Conservation (phyloP, 2,329 filamentous ascomycete genomes). For the Anisogramma anomala region DNA sequence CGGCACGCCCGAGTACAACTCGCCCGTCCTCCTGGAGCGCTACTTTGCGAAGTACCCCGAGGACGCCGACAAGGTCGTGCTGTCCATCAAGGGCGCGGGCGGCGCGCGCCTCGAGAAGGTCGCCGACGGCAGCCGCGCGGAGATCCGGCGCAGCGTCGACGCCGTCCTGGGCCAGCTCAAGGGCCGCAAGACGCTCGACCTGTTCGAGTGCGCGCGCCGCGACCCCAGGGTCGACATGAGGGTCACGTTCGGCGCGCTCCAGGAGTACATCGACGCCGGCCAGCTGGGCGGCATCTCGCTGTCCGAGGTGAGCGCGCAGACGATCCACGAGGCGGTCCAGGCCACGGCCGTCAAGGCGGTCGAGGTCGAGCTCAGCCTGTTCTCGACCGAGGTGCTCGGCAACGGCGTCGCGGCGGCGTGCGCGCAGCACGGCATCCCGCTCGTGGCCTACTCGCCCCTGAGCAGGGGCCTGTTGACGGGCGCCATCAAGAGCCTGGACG, state of each 20-base stretch:
- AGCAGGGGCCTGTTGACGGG: conserved; percentile 46
- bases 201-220: conserved; percentile 47
- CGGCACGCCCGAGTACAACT: conserved; percentile 45
- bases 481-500: conserved; percentile 28
- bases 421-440: conserved; percentile 42
- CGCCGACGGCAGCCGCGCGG: conserved; percentile 41
- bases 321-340: conserved; percentile 36
- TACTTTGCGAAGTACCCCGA: conserved; percentile 56
- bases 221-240: conserved; percentile 38
- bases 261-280: conserved; percentile 38
- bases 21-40: conserved; percentile 43
- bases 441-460: conserved; percentile 47
- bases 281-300: conserved; percentile 40
- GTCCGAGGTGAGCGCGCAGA: conserved; percentile 39
- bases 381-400: conserved; percentile 41
- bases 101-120: conserved; percentile 20
- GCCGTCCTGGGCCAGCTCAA: conserved; percentile 38
- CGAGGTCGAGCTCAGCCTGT: conserved; percentile 44
- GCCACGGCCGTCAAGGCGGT: conserved; percentile 34
- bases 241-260: conserved; percentile 31
- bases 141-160: conserved; percentile 46
- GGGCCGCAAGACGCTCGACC: conserved; percentile 48
- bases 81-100: conserved; percentile 50
- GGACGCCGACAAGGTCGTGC: conserved; percentile 49
- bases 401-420: conserved; percentile 34